Conservation (phyloP, 176 grass and related monocot genomes). For the Tuctoria greenei region DNA sequence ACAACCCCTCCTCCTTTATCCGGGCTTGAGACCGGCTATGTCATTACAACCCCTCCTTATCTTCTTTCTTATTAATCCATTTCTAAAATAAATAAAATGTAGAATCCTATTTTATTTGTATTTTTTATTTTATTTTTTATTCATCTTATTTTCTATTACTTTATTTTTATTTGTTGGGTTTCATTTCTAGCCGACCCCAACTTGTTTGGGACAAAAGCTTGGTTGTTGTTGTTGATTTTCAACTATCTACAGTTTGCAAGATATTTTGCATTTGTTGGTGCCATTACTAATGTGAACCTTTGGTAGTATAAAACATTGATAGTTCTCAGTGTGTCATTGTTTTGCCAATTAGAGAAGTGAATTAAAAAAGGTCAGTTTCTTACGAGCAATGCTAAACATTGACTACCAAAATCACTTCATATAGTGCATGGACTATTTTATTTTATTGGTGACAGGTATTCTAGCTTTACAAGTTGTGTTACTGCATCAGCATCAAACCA, state of each 20-base stretch:
- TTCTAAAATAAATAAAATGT: too few species aligned
- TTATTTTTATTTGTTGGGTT: too few species aligned
- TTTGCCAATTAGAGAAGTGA: neutral
- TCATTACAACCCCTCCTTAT: too few species aligned
- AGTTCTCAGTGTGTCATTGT: neutral
- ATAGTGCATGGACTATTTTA: neutral
- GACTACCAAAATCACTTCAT: neutral
- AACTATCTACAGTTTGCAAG: neutral
- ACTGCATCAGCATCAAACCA: neutral
- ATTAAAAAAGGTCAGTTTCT: neutral
- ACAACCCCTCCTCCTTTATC: too few species aligned
- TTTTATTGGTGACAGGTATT: neutral
- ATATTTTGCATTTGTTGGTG: constrained; percentile 1
- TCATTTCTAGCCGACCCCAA: too few species aligned
- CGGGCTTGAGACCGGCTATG: too few species aligned
- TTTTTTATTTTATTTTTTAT: too few species aligned
- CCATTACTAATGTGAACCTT: neutral
- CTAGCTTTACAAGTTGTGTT: neutral
- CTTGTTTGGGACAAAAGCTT: too few species aligned
- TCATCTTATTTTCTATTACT: too few species aligned
- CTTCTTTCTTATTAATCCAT: too few species aligned
- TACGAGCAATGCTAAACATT: neutral
- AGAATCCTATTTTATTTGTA: too few species aligned
- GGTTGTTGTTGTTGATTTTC: too few species aligned
- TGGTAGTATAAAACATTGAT: neutral